phyloP scores from a whole-genome alignment of 1,284 basidiomycete genomes.

The Gymnopus androsaceus region DNA sequence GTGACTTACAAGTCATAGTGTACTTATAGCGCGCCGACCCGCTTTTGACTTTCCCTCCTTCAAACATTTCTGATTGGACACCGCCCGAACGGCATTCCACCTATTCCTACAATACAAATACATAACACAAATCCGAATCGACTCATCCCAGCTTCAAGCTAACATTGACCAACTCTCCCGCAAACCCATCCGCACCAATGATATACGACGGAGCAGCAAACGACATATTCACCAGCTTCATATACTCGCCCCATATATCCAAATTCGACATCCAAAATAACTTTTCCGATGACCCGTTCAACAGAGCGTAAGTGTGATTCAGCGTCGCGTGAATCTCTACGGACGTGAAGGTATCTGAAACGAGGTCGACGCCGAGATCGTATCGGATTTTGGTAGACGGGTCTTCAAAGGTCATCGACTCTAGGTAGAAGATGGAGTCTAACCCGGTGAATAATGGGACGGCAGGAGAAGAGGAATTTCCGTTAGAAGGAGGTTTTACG shows the following conservation, averaged over 20 bases:
- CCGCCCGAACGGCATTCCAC: too few relatives aligned
- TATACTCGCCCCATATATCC: constrained; percentile 42
- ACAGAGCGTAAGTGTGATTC: constrained; percentile 36
- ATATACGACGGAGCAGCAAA: constrained; percentile 43
- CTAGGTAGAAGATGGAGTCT: constrained; percentile 39
- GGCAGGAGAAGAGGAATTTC: constrained; percentile 4
- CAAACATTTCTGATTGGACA: too few relatives aligned
- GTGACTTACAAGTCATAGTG: too few relatives aligned
- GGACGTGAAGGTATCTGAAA: constrained; percentile 30
- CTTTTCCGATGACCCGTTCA: constrained; percentile 26
- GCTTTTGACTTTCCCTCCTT: too few relatives aligned
- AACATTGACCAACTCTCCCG: constrained; percentile 16
- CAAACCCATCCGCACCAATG: constrained; percentile 36
- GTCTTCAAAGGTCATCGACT: constrained; percentile 39
- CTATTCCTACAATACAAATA: too few relatives aligned
- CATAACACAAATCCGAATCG: constrained; percentile 19
- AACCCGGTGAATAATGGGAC: constrained; percentile 35
- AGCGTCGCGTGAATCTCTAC: constrained; percentile 40
- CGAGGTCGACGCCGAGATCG: constrained; percentile 33
- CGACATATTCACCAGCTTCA: constrained; percentile 44
- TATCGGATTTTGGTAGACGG: constrained; percentile 40
- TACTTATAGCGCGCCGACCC: too few relatives aligned
- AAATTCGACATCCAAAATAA: constrained; percentile 38
- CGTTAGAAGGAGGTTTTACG: constrained; percentile 24
- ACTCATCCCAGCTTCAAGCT: constrained; percentile 31